Evolutionary conservation across 257 asterid genomes (phyloP), one percentile per base, ranked within the genome.

Genomic region (Nicotiana paniculata): DNA sequence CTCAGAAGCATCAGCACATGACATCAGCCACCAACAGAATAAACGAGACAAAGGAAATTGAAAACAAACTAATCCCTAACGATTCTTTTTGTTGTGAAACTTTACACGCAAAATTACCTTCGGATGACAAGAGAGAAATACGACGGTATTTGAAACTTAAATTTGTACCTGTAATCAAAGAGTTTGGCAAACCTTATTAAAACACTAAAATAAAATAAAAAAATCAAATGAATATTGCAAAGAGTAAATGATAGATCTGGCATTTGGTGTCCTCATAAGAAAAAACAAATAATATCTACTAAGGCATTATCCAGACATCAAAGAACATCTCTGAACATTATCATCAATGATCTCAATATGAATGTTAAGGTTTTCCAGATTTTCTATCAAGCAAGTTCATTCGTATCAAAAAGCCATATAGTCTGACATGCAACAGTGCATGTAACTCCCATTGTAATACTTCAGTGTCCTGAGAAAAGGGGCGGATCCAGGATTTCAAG

Each of bases 51-150:
- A 30, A 62, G 39, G 4, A 72, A 43, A 51, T 80, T 8, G 17
- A 13, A 77, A 48, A 84, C n/a, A 43, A 82, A 33, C 4, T 26
- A 84, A 51, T 37, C 77, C 46, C 72, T 30, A 37, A 77, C 24
- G 66, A 13, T 69, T 69, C 18, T 69, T 39, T 69, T n/a, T 37
- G 18, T 10, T 69, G 33, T 11, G 58, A 43, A 43, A 11, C 35
- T 28, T 51, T 51, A 28, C 28, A 16, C 1, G 46, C 26, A 53
- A 26, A 75, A 75, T 66, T 84, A 96, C 99, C 98, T 96, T 86
- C 98, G 93, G 65, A 96, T 94, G 84, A 96, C 96, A 18, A 96
- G 97, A 77, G 98, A 96, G 85, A 96, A 96, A 86, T 96, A 96
- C 37, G 97, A 88, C 77, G 99, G 99, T 86, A 96, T 94, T 84